phyloP scores from a whole-genome alignment of 345 rosid genomes.

The Erucastrum elatum region DNA sequence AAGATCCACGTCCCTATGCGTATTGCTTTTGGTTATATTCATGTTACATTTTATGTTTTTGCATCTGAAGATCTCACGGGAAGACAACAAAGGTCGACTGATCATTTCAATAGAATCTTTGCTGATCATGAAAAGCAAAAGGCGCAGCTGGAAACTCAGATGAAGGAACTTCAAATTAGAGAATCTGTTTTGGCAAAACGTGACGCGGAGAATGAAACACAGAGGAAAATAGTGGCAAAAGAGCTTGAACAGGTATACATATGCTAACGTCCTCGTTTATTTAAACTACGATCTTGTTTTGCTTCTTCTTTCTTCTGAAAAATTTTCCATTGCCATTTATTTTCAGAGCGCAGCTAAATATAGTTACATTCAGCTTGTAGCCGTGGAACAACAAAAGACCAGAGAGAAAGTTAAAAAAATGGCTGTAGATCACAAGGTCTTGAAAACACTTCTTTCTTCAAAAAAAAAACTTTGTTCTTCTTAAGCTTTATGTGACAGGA shows the following conservation, averaged over 20 bases:
- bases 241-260: slow-evolving; percentile 77
- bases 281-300: slow-evolving; percentile 1
- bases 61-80: slow-evolving; percentile 65
- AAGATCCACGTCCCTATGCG: slow-evolving; percentile 1
- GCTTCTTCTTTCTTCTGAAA: slow-evolving; percentile 24
- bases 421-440: slow-evolving; percentile 92
- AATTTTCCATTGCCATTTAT: background rate
- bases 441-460: slow-evolving; percentile 21
- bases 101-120: slow-evolving; percentile 75
- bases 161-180: slow-evolving; percentile 68
- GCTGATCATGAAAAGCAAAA: slow-evolving; percentile 86
- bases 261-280: slow-evolving; percentile 20
- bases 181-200: slow-evolving; percentile 71
- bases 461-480: slow-evolving; percentile 21
- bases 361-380: slow-evolving; percentile 65
- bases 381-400: slow-evolving; percentile 76
- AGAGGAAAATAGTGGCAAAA: slow-evolving; percentile 57
- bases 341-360: slow-evolving; percentile 61
- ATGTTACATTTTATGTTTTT: slow-evolving; percentile 1
- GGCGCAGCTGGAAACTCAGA: slow-evolving; percentile 71
- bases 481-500: slow-evolving; percentile 23
- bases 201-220: slow-evolving; percentile 83
- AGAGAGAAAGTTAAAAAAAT: slow-evolving; percentile 71
- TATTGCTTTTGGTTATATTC: slow-evolving; percentile 10
- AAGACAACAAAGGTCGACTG: slow-evolving; percentile 69